Base-by-base conservation (phyloP, 2,329 filamentous ascomycete genomes). In the Phialophora expanda region DNA sequence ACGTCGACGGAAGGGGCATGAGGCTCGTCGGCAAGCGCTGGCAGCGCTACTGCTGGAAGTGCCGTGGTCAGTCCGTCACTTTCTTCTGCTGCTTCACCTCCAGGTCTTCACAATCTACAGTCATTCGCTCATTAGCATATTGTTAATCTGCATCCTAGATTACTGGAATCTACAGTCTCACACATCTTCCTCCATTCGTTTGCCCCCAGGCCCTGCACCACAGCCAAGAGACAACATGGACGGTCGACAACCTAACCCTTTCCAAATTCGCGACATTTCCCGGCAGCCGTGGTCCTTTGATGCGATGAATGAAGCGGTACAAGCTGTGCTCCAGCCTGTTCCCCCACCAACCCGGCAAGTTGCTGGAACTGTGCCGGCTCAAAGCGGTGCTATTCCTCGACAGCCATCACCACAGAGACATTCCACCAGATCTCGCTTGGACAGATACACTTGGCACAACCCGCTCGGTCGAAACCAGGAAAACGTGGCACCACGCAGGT, bases 31-130 rank as follows among this genome's bases (percentile, higher is more conserved):
- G 71, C 54, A 69, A 62, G 66, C 66, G 71, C 61, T 73, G 70
- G 70, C 58, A 68, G 48, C 65, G 65, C 24, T 73, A 73, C 55
- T 73, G 71, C 66, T 71, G 70, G 66, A 71, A 67, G 61, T 73
- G 71, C 61, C 67, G 68, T 57, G 71, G 71, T 72, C 14, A 28
- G 30, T 64, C 24, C 12, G 54, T 56, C 24, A 14, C 32, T 51
- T 44, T 58, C 50, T 59, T 34, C 14, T 26, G 44, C 53, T 34
- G 30, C 30, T 55, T 28, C 26, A 24, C 22, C 34, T n/a, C 12
- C 46, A 34, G 30, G 22, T 51, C 22, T 41, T 30, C 30, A 41
- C 24, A 48, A 55, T 32, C 38, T 48, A 56, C 53, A 60, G 30
- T 64, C 65, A 46, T 38, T 66, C 67, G 32, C 63, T 66, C 51